Evolutionary conservation across 257 asterid species (phyloP).

Genomic region (Ilex aquifolium): DNA sequence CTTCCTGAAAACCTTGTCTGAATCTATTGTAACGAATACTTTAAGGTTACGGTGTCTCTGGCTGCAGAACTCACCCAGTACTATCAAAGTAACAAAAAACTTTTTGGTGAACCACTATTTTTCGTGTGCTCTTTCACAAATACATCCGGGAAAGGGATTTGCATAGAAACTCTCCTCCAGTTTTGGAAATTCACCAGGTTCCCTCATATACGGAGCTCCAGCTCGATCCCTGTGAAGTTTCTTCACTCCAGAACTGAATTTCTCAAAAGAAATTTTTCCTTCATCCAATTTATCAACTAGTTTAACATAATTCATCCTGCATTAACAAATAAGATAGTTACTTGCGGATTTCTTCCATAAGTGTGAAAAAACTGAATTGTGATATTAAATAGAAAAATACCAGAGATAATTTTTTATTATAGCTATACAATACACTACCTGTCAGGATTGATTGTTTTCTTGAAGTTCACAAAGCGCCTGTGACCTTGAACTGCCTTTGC

Average conservation of each 20-base stretch:
- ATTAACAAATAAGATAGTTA: constrained; percentile 2
- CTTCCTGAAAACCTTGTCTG: background rate
- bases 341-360: background rate
- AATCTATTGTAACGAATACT: constrained; percentile 12
- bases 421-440: constrained; percentile 31
- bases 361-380: background rate
- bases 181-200: constrained; percentile 80
- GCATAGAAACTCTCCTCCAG: constrained; percentile 94
- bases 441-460: constrained; percentile 84
- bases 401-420: too few relatives aligned
- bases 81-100: background rate
- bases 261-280: constrained; percentile 72
- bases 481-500: constrained; percentile 99
- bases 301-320: constrained; percentile 79
- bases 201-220: constrained; percentile 85
- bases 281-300: constrained; percentile 72
- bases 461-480: constrained; percentile 80
- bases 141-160: constrained; percentile 86
- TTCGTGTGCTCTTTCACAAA: constrained; percentile 56
- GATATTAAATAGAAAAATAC: too few relatives aligned
- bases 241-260: constrained; percentile 66
- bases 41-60: background rate
- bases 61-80: background rate
- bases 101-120: constrained; percentile 21
- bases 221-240: constrained; percentile 58